A percentile compares a stretch with the other conserved stretches of the same genome.
phyloP scores from a whole-genome alignment of 2,329 filamentous ascomycete genomes.

The Colletotrichum noveboracense region DNA sequence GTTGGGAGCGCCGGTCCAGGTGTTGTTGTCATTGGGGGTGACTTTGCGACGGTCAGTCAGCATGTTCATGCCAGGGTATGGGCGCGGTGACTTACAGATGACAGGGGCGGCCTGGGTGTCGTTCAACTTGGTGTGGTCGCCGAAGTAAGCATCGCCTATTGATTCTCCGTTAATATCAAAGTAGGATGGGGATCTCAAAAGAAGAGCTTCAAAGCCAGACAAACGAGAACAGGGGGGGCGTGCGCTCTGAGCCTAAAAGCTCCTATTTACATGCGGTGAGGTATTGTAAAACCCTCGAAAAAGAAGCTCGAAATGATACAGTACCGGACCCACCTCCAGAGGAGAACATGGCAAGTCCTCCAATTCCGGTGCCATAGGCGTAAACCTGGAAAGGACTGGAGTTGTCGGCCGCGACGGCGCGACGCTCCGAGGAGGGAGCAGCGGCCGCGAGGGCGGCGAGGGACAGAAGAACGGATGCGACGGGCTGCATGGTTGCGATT shows the following conservation, averaged over 20 bases:
- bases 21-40: constrained; percentile 7
- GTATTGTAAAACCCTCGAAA: not conserved
- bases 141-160: constrained; percentile 4
- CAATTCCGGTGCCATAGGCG: constrained; percentile 29
- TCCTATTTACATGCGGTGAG: not conserved
- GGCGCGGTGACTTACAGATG: not conserved
- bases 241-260: not conserved
- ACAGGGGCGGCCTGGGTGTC: constrained; percentile 11
- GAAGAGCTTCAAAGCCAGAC: not conserved
- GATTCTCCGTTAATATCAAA: not conserved
- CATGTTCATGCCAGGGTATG: fast-evolving
- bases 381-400: constrained; percentile 27
- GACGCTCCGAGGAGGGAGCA: not conserved
- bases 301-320: not conserved
- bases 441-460: constrained; percentile 8
- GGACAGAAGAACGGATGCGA: not conserved
- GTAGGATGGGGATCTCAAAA: not conserved
- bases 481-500: not conserved
- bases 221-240: not conserved
- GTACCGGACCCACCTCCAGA: constrained; percentile 23
- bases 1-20: constrained; percentile 26
- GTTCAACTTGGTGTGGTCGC: constrained; percentile 5
- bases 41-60: constrained; percentile 1
- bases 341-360: constrained; percentile 28
- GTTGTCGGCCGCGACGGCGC: constrained; percentile 17